Evolutionary conservation across 345 rosid genomes (phyloP).

Genomic region (Mangifera indica): DNA sequence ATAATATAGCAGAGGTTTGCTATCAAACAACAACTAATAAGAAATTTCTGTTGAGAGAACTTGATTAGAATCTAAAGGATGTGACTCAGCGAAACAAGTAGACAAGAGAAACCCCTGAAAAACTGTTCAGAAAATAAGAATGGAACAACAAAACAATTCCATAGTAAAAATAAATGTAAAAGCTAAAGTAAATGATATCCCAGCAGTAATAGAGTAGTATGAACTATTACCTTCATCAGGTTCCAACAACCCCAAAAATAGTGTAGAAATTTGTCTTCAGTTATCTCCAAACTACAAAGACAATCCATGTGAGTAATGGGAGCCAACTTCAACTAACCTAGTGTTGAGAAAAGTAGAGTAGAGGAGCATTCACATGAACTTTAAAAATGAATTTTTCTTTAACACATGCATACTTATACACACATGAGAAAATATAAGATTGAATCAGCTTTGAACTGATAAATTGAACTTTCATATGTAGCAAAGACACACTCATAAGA

Average conservation of each 20-base stretch:
- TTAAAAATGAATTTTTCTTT: slow-evolving; percentile 7
- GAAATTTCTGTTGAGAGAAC: background rate
- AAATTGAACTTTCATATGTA: background rate
- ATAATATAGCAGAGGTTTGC: background rate
- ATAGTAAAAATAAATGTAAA: background rate
- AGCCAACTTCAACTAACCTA: background rate
- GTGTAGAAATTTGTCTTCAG: slow-evolving; percentile 74
- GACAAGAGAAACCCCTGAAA: background rate
- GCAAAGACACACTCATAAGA: background rate
- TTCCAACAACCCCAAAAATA: slow-evolving; percentile 93
- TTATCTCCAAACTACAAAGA: slow-evolving; percentile 66
- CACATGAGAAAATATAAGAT: background rate
- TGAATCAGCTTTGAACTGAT: slow-evolving; percentile 6
- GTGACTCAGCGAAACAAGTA: background rate
- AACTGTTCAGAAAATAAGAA: background rate
- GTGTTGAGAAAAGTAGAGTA: background rate
- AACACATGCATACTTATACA: background rate
- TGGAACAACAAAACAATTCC: too few species aligned
- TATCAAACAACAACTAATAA: background rate
- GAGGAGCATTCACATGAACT: slow-evolving; percentile 7
- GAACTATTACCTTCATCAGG: slow-evolving; percentile 54
- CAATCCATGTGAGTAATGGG: slow-evolving; percentile 5
- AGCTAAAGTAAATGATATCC: background rate
- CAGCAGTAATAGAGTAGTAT: slow-evolving; percentile 6
- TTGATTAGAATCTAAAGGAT: background rate